Conservation (phyloP, 345 rosid genomes). For the Geranium rotundifolium region DNA sequence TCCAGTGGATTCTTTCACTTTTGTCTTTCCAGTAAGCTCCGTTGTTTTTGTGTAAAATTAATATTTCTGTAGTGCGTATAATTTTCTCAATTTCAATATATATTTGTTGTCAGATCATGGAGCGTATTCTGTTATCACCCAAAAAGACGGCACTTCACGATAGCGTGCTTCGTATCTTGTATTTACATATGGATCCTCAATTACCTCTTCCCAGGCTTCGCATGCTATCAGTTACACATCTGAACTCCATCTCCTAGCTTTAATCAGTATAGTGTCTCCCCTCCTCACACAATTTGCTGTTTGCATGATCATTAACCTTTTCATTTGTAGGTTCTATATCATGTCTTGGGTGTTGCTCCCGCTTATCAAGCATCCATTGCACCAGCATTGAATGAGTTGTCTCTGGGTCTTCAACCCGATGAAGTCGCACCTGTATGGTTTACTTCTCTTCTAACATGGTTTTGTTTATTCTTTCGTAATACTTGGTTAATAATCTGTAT, state of each 20-base stretch:
- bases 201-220: slow-evolving; percentile 89
- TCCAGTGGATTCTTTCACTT: slow-evolving; percentile 89
- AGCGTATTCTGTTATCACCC: slow-evolving; percentile 60
- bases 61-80: slow-evolving; percentile 5
- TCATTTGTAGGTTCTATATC: slow-evolving; percentile 65
- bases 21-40: slow-evolving; percentile 76
- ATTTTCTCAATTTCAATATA: slow-evolving; percentile 7
- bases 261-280: background rate
- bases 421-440: slow-evolving; percentile 70
- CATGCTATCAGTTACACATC: slow-evolving; percentile 69
- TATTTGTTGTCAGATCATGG: slow-evolving; percentile 61
- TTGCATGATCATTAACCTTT: slow-evolving; percentile 4
- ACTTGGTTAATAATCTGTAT: slow-evolving; percentile 10
- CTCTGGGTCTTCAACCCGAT: slow-evolving; percentile 80
- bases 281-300: slow-evolving; percentile 9
- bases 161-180: slow-evolving; percentile 68
- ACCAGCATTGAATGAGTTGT: slow-evolving; percentile 82
- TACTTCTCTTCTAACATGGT: slow-evolving; percentile 1
- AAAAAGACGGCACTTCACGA: slow-evolving; percentile 80
- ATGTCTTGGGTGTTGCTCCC: slow-evolving; percentile 78
- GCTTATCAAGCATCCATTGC: slow-evolving; percentile 74
- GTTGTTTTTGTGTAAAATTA: slow-evolving; percentile 1
- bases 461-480: background rate
- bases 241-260: slow-evolving; percentile 8
- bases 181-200: slow-evolving; percentile 81